Base-by-base conservation (phyloP, 2,329 filamentous ascomycete species). In the Claviceps sp. region DNA sequence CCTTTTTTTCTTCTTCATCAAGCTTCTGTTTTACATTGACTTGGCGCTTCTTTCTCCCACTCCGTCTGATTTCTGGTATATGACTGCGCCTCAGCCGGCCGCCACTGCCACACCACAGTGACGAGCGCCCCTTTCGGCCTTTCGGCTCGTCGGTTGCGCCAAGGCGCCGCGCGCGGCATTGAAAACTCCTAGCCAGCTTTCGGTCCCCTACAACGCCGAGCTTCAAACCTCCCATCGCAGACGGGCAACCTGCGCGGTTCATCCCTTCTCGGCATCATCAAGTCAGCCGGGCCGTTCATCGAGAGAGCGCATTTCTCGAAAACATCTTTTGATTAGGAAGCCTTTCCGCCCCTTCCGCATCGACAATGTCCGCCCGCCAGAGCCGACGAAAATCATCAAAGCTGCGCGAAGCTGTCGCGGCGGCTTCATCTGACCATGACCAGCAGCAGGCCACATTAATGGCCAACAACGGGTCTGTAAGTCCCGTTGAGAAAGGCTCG, bases 381-480 rank as follows among this genome's bases (percentile, higher is more conserved):
- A 70, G 65, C 50, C 64, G 69, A 56, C 61, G 65, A 58, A 67
- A 68, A 58, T 65, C 68, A 51, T 62, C 65, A 50, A 64, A 67
- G 57, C 65, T 65, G 58, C 58, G 56, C 51, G 62, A 62, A 48
- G 53, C 58, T 34, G 55, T 57, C 48, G 50, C 53, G 13, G 48
- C 45, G n/a, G 43, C 45, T 11, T 20, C 43, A 5, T 58, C 62
- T 20, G 63, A 62, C 34, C 63, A 63, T 20, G 62, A 63, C 45
- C 55, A 52, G 38, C 56, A 52, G 40, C 55, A 62, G 43, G 51
- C 62, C 53, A 54, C 58, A 37, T 53, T 57, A 42, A 65, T 70
- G 61, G 76, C 75, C 56, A 74, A 71, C 54, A 77, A 76, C 57
- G 70, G 72, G 51, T 63, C 67, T 52, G 68, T 66, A 49, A 62